Conservation (phyloP, 2,329 filamentous ascomycete species). For the Dactylonectria estremocensis region DNA sequence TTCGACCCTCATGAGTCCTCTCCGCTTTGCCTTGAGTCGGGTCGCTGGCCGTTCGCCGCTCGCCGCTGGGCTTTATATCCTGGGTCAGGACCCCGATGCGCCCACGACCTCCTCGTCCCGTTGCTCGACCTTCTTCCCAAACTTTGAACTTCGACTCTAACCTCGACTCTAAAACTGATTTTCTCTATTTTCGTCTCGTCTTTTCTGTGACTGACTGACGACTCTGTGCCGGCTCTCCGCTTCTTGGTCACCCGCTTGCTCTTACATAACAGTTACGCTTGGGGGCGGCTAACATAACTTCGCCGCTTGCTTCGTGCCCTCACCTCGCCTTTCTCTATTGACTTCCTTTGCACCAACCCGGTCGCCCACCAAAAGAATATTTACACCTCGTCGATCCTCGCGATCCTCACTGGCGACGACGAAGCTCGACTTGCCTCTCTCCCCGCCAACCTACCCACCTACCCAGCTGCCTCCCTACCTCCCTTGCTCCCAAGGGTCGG, state of each 20-base stretch:
- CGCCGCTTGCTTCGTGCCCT: slow-evolving; percentile 16
- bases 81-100: slow-evolving; percentile 19
- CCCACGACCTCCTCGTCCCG: slow-evolving; percentile 7
- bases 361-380: slow-evolving; percentile 6
- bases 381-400: slow-evolving; percentile 1
- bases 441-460: slow-evolving; percentile 1
- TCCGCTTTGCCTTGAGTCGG: slow-evolving; percentile 10
- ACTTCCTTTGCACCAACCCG: slow-evolving; percentile 16
- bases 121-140: slow-evolving; percentile 8
- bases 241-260: slow-evolving; percentile 19
- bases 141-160: slow-evolving; percentile 2
- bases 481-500: slow-evolving; percentile 35
- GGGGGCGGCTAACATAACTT: slow-evolving; percentile 27
- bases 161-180: slow-evolving; percentile 4
- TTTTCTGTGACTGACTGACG: slow-evolving; percentile 12
- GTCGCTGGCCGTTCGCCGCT: slow-evolving; percentile 23
- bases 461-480: slow-evolving; percentile 31
- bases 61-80: slow-evolving; percentile 28
- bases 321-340: slow-evolving; percentile 22
- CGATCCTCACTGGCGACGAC: slow-evolving; percentile 7
- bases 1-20: slow-evolving; percentile 26
- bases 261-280: slow-evolving; percentile 35
- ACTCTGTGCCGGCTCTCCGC: slow-evolving; percentile 4
- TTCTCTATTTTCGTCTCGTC: not conserved
- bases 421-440: slow-evolving; percentile 13